Evolutionary conservation across 805 yeast genomes (phyloP).

Genomic region (Myxozyma mucilagina): DNA sequence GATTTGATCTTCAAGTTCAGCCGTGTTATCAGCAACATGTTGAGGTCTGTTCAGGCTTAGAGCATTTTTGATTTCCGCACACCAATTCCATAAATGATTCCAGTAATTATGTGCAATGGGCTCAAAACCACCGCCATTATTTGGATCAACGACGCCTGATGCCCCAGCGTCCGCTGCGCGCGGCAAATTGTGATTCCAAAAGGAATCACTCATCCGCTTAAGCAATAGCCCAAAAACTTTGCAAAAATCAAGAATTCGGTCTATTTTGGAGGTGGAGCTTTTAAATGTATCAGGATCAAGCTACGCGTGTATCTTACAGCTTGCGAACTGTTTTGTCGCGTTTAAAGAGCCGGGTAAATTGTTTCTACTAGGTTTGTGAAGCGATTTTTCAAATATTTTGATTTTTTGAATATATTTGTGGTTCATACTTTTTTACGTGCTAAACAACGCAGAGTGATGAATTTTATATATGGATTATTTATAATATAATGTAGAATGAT

Average conservation of each 20-base stretch:
- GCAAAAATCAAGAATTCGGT: background rate
- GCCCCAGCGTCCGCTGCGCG: background rate
- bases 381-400: too few relatives aligned
- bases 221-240: background rate
- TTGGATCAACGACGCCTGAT: background rate
- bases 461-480: too few relatives aligned
- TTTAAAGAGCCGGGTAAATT: too few relatives aligned
- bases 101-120: background rate
- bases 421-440: too few relatives aligned
- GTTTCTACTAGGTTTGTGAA: too few relatives aligned
- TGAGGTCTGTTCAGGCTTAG: background rate
- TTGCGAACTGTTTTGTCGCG: too few relatives aligned
- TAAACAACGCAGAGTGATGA: too few relatives aligned
- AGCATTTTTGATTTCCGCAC: background rate
- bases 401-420: too few relatives aligned
- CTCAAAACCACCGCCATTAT: background rate
- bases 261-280: too few relatives aligned
- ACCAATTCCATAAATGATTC: background rate
- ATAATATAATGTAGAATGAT: too few relatives aligned
- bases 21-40: background rate
- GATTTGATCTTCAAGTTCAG: background rate
- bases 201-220: constrained; percentile 9
- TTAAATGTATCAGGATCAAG: too few relatives aligned
- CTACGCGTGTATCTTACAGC: too few relatives aligned
- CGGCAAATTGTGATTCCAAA: background rate